phyloP scores from a whole-genome alignment of 2,329 filamentous ascomycete genomes.

The Septoria petroselini region DNA sequence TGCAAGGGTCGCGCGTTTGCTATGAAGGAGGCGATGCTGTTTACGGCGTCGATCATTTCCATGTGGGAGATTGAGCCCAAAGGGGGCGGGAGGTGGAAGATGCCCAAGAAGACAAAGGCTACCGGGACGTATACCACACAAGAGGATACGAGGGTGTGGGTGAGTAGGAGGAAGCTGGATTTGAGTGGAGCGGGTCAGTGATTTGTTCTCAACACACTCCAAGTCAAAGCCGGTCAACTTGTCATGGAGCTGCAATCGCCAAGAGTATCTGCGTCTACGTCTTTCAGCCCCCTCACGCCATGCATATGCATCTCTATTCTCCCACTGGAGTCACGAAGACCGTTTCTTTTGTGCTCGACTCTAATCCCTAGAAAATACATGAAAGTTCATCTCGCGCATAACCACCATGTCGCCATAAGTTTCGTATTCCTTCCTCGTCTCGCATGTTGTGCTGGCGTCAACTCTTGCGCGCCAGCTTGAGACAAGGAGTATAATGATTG shows the following conservation, averaged over 20 bases:
- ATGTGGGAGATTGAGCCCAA: slow-evolving; percentile 57
- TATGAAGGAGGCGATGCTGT: slow-evolving; percentile 50
- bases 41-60: slow-evolving; percentile 52
- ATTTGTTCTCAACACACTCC: no score
- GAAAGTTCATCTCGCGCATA: background rate
- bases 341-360: no score
- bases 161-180: slow-evolving; percentile 39
- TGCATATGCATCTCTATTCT: no score
- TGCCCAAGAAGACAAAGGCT: slow-evolving; percentile 51
- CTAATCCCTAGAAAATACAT: slow-evolving; percentile 1
- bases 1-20: slow-evolving; percentile 53
- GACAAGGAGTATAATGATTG: background rate
- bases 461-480: slow-evolving; percentile 10
- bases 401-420: slow-evolving; percentile 1
- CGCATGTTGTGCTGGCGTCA: slow-evolving; percentile 8
- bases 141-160: slow-evolving; percentile 53
- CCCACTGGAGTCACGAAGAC: no score
- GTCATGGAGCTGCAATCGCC: no score
- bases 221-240: no score
- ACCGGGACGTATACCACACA: slow-evolving; percentile 52
- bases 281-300: no score
- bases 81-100: slow-evolving; percentile 46
- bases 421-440: background rate
- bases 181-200: no score
- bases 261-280: no score